Evolutionary conservation across 2,329 filamentous ascomycete genomes (phyloP), one percentile per base, ranked within the genome.

Genomic region (Lasiodiplodia gonubiensis): DNA sequence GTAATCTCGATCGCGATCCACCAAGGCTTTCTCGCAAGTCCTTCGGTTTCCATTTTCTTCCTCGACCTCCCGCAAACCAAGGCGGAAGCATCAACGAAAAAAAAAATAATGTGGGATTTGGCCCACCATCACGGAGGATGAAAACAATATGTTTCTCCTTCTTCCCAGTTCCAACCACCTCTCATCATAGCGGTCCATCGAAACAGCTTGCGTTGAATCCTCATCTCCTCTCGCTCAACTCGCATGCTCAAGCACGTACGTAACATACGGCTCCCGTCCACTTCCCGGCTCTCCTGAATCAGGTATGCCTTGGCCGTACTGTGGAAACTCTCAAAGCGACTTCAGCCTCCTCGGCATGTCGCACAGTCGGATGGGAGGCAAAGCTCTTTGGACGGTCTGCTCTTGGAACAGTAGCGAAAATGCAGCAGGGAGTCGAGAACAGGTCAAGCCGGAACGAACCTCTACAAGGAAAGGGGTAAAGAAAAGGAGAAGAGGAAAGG

Each of bases 41-140:
- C 11, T 46, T 14, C 10, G 42, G 7, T 2, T 46, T 46, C 42
- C 21, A 12, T 42, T 2, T 42, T 61, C 23, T 63, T 63, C 59
- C 59, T 63, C 59, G 30, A 63, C 12, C 30, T 51, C 46, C 59
- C 59, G 35, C 59, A 21, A 46, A 21, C 21, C 30, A 51, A 21
- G 30, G 59, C 23, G 30, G 16, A 23, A 51, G 46, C 5, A 52
- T 51, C 59, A 63, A 63, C 59, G 59, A 63, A 63, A 63, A 63
- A 60, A 59, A 51, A 51, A 37, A 59, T 11, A 25, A 10, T 16
- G 59, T 63, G 59, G 59, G 59, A 63, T 51, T 63, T 51, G 59
- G 59, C 59, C 59, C 59, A 63, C 59, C 23, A 46, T 46, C 42
- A 3, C 42, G 14, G 4, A 46, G 42, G 42, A 46, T 46, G 42